A percentile compares a stretch with the other conserved stretches of the same genome.
Conservation (phyloP, 2,329 filamentous ascomycete genomes). For the Sporothrix euskadiensis region DNA sequence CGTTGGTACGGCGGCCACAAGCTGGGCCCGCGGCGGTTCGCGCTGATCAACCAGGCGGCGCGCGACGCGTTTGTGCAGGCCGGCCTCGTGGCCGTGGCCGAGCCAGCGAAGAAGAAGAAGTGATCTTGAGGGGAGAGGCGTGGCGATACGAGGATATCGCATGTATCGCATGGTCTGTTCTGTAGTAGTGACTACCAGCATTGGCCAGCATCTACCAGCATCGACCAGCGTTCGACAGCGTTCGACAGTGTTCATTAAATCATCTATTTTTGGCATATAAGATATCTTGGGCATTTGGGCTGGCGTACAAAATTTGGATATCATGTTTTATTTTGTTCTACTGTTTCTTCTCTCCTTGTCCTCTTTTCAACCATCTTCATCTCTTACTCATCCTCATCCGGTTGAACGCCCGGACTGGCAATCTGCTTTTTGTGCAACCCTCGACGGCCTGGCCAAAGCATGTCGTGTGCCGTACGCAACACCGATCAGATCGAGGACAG, state of each 20-base stretch:
- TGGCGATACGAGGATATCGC: background rate
- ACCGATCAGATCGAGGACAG: background rate
- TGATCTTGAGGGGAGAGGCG: conserved; percentile 33
- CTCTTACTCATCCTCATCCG: background rate
- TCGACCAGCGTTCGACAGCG: background rate
- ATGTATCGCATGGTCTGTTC: background rate
- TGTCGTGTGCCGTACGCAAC: background rate
- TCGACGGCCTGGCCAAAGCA: background rate
- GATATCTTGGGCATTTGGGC: background rate
- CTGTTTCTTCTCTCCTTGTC: background rate
- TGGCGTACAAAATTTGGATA: conserved; percentile 11
- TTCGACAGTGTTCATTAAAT: background rate
- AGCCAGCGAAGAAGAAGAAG: conserved; percentile 50
- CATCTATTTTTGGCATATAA: background rate
- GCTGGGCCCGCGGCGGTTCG: conserved; percentile 84
- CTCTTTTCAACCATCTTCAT: background rate
- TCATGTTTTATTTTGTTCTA: background rate
- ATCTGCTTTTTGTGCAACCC: conserved; percentile 13
- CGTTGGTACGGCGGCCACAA: conserved; percentile 94
- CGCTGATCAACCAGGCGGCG: conserved; percentile 83
- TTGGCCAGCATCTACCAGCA: background rate
- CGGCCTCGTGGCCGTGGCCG: conserved; percentile 64
- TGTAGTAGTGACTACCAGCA: background rate
- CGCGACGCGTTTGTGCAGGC: conserved; percentile 81
- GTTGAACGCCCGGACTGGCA: background rate